Base-by-base conservation (phyloP, 2,329 filamentous ascomycete species). In the Colletotrichum tofieldiae region DNA sequence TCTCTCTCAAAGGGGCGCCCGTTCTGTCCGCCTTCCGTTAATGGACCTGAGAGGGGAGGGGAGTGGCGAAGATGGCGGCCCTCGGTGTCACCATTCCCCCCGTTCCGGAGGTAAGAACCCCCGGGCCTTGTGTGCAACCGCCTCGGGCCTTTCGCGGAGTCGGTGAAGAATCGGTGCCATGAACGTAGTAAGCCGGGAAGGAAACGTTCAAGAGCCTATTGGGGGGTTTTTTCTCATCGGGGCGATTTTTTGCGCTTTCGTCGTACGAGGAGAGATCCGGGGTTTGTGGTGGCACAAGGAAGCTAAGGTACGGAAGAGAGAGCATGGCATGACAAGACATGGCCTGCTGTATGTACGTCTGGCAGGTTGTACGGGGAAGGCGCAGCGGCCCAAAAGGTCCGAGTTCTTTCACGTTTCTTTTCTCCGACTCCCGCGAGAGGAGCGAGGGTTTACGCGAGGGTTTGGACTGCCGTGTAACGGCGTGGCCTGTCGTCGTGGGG, bases 191-290 rank as follows among this genome's bases (percentile, higher is more conserved):
- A 1, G n/a, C 32, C 6, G 20, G 20, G 11, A 7, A 55, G 29
- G 43, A 49, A 45, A 23, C 7, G 6, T 62, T 29, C 32, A 14
- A 37, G 29, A 6, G 9, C 12, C 16, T 14, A 7, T 61, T 9
- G n/a, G 23, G 7, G 29, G 1, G 2, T 32, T 54, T 54, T 29
- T 11, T 23, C 39, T 37, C 26, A 9, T 16, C 45, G 6, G 23
- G 18, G 11, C 18, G 9, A 26, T 26, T 23, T 20, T 26, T 16
- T 51, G 32, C 29, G 32, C 35, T 64, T 11, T 23, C 11, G 61
- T 45, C 18, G 12, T 41, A 55, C 61, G 20, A 64, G 26, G 14
- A 18, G n/a, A 54, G 49, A 64, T 51, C 32, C 59, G 32, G 45
- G 43, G 43, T 39, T 49, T 20, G 43, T 39, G 23, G 43, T 47